These are phyloP conservation scores for Geotrichum siamense DNA, from an alignment of 1,139 yeast species.

Conservation along the genomic window DNA sequence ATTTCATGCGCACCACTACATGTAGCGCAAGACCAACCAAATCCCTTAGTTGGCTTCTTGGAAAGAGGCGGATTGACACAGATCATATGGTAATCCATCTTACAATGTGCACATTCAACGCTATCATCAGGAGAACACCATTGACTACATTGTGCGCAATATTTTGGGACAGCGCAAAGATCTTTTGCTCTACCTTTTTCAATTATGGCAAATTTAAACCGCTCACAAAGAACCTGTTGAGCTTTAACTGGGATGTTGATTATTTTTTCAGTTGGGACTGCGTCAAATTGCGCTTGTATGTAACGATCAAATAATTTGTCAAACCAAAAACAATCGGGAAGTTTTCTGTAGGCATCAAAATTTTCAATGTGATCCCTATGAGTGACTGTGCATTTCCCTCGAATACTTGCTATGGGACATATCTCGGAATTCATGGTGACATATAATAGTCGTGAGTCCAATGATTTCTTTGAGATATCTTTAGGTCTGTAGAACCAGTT, in stretches of 20 bases:
- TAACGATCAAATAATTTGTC: slow-evolving; percentile 82
- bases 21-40: slow-evolving; percentile 86
- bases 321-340: slow-evolving; percentile 73
- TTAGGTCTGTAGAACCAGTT: slow-evolving; percentile 93
- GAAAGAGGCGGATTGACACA: slow-evolving; percentile 82
- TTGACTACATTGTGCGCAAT: slow-evolving; percentile 70
- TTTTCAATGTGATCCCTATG: slow-evolving; percentile 63
- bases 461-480: slow-evolving; percentile 62
- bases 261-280: slow-evolving; percentile 52
- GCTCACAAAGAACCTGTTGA: slow-evolving; percentile 53
- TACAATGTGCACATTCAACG: slow-evolving; percentile 77
- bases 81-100: slow-evolving; percentile 62
- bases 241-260: slow-evolving; percentile 55
- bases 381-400: slow-evolving; percentile 68
- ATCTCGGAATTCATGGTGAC: slow-evolving; percentile 85
- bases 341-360: slow-evolving; percentile 46
- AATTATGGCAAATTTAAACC: slow-evolving; percentile 67
- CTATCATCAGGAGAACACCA: slow-evolving; percentile 79
- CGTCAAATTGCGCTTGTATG: slow-evolving; percentile 52
- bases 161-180: slow-evolving; percentile 54
- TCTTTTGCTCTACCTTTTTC: slow-evolving; percentile 67
- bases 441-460: slow-evolving; percentile 67
- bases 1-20: slow-evolving; percentile 43
- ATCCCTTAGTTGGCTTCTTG: slow-evolving; percentile 78
- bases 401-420: slow-evolving; percentile 66